These are phyloP conservation scores for Penicillium occitanis DNA, from an alignment of 2,329 filamentous ascomycete genomes.

Conservation along the genomic window DNA sequence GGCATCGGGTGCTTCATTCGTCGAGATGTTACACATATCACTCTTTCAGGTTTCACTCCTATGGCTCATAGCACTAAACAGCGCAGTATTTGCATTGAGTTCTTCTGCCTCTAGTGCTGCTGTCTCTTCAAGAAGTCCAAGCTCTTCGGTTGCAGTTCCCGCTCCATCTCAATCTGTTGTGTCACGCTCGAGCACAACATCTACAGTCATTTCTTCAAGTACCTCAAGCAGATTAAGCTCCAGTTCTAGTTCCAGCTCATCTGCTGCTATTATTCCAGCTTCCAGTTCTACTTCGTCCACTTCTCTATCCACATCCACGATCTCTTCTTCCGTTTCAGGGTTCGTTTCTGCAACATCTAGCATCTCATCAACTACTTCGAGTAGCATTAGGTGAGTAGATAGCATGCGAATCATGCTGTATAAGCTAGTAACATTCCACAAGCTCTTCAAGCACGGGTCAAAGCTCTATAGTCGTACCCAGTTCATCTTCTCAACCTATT, in stretches of 20 bases:
- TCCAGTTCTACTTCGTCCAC: background rate
- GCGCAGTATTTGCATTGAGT: background rate
- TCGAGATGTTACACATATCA: background rate
- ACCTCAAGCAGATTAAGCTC: background rate
- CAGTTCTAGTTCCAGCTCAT: background rate
- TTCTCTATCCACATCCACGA: background rate
- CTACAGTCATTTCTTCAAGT: background rate
- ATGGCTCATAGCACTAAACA: background rate
- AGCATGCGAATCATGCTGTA: background rate
- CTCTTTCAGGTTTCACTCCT: background rate
- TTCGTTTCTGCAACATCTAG: background rate
- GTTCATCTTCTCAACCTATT: background rate
- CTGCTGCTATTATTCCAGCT: background rate
- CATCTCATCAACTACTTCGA: background rate
- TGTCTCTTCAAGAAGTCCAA: background rate
- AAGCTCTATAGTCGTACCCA: background rate
- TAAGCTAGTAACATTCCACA: background rate
- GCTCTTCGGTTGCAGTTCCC: background rate
- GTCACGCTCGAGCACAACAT: slow-evolving; percentile 2
- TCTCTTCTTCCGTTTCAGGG: background rate
- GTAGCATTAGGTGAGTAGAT: background rate
- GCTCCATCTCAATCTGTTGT: background rate
- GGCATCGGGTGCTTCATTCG: background rate
- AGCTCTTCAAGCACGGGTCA: background rate
- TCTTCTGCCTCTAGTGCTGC: background rate